Evolutionary conservation across 75 land plant genomes (phyloP), one percentile per base, ranked within the genome.

Genomic region (Picea sitchensis): DNA sequence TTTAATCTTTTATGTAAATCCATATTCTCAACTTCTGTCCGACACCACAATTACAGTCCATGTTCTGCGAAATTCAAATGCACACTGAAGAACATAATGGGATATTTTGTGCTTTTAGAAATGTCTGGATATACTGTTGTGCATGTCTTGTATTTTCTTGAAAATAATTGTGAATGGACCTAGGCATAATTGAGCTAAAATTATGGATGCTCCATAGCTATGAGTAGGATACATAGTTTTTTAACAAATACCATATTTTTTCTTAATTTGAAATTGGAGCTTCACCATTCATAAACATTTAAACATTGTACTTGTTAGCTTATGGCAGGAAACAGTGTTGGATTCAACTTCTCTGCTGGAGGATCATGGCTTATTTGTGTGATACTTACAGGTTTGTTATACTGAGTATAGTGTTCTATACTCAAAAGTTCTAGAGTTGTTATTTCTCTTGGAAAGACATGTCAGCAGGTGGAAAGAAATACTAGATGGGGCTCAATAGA

Each of bases 401-500:
- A 34, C 9, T 65, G 18, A 64, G 38, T 67, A 67, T 13, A 36
- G 36, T 6, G 18, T 67, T 5, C 36, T 4, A 20, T 67, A 38
- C 5, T 67, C 71, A 36, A 67, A 17, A 67, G 14, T 67, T 67
- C 2, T 67, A 34, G 36, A 34, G 18, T 34, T 71, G 18, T 67
- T 71, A 47, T 71, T 44, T 18, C 6, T 67, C 71, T 44, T 71
- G 73, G 23, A 71, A 71, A 71, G 73, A n/a, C n/a, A 69, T 71
- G 26, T 71, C 54, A 71, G n/a, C n/a, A 71, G 36, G 23, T 71
- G 74, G n/a, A 20, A 71, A 41, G 3, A 41, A 71, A 44, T 44
- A 1, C 23, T 44, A 47, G 74, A 9, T 20, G 51, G 44, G 44
- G 74, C 44, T 71, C 11, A 20, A 44, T 44, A 41, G n/a, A 9